Conservation (phyloP, 768 basidiomycete genomes). For the Mycena olivaceomarginata region DNA sequence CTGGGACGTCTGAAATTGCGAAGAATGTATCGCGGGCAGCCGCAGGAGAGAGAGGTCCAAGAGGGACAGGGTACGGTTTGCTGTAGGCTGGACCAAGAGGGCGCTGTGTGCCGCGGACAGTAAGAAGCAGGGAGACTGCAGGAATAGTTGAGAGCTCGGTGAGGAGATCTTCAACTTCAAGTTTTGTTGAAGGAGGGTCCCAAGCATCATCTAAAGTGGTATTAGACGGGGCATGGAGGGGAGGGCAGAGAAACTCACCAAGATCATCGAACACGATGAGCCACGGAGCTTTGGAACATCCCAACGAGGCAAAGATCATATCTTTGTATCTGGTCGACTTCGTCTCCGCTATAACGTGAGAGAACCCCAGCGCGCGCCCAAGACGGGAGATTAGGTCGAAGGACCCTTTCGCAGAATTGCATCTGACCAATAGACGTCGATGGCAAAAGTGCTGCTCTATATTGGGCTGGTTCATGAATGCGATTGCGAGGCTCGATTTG, state of each 20-base stretch:
- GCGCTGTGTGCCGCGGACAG: conserved; percentile 42
- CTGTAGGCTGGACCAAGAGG: conserved; percentile 43
- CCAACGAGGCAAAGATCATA: conserved; percentile 23
- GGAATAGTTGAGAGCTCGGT: conserved; percentile 38
- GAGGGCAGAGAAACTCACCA: conserved; percentile 3
- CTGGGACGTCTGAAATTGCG: conserved; percentile 37
- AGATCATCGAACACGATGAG: conserved; percentile 43
- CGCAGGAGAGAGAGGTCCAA: conserved; percentile 24
- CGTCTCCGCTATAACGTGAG: conserved; percentile 7
- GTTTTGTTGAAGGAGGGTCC: conserved; percentile 38
- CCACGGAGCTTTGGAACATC: conserved; percentile 8
- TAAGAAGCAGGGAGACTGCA: conserved; percentile 38
- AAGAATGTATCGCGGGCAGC: conserved; percentile 37
- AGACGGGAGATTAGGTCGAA: conserved; percentile 25
- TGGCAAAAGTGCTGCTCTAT: conserved; percentile 17
- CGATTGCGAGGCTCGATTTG: conserved; percentile 33
- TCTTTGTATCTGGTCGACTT: conserved; percentile 30
- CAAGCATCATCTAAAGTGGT: conserved; percentile 39
- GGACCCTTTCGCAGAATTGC: conserved; percentile 7
- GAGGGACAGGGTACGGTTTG: conserved; percentile 36
- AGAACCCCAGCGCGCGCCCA: conserved; percentile 25
- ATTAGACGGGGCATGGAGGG: background rate
- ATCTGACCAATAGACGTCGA: conserved; percentile 34
- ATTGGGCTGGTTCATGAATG: conserved; percentile 30
- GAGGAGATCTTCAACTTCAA: conserved; percentile 42